phyloP scores from a whole-genome alignment of 768 basidiomycete species.

The Ephemerocybe angulata region DNA sequence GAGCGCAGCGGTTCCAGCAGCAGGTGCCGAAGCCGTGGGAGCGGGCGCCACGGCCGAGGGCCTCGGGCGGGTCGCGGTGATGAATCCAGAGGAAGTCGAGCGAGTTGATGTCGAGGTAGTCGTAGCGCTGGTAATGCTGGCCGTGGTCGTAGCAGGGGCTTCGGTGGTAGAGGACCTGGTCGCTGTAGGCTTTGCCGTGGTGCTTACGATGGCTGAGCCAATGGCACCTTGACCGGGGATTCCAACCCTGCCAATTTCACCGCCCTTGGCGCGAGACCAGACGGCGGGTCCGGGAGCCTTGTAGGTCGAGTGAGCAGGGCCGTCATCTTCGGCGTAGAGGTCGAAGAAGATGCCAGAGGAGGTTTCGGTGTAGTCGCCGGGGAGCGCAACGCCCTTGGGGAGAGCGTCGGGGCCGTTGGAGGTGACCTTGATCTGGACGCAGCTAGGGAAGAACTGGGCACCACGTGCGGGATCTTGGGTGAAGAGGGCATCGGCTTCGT shows the following conservation, averaged over 20 bases:
- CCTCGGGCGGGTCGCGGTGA: constrained; percentile 1
- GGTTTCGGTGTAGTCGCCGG: constrained; percentile 27
- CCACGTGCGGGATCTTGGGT: constrained; percentile 33
- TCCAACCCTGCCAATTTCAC: constrained; percentile 20
- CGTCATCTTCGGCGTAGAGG: constrained; percentile 25
- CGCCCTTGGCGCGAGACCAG: constrained; percentile 29
- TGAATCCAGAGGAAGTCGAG: constrained; percentile 12
- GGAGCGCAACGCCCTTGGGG: constrained; percentile 28
- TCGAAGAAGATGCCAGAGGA: constrained; percentile 34
- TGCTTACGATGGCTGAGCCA: neutral
- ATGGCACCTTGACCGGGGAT: constrained; percentile 10
- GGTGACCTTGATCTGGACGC: constrained; percentile 43
- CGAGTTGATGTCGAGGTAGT: constrained; percentile 5
- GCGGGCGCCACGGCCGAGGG: neutral
- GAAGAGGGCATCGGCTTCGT: constrained; percentile 31
- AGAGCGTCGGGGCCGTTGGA: constrained; percentile 23
- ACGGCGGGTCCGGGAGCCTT: constrained; percentile 29
- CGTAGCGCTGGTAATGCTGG: neutral
- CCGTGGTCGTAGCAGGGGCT: neutral
- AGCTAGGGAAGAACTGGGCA: constrained; percentile 48
- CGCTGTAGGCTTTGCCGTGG: too few relatives aligned
- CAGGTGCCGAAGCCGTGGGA: neutral
- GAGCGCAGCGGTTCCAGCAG: constrained; percentile 12
- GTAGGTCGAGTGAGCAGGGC: constrained; percentile 20
- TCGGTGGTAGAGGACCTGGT: too few relatives aligned